Evolutionary conservation across 148 eudicot species (phyloP).

Genomic region (Silene conica): DNA sequence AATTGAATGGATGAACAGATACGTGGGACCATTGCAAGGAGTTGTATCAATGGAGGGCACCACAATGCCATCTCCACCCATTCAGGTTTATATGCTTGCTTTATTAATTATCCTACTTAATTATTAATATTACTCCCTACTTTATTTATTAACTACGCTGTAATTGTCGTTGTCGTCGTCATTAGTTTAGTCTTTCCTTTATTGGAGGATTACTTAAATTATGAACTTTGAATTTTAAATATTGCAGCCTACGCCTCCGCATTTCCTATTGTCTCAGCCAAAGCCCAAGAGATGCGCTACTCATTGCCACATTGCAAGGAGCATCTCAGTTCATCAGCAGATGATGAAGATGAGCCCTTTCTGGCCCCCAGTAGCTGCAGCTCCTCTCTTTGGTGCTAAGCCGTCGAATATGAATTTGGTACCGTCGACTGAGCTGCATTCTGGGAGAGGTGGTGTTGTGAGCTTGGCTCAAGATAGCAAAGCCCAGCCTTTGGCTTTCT

Average conservation of each 20-base stretch:
- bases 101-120: conserved; percentile 4
- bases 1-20: conserved; percentile 41
- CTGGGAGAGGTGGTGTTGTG: conserved; percentile 37
- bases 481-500: conserved; percentile 46
- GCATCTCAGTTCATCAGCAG: conserved; percentile 65
- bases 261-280: conserved; percentile 57
- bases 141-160: neutral
- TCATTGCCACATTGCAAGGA: conserved; percentile 76
- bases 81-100: conserved; percentile 44
- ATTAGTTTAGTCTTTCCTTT: neutral
- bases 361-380: conserved; percentile 58
- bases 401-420: conserved; percentile 58
- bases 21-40: conserved; percentile 94
- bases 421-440: conserved; percentile 63
- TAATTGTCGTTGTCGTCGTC: conserved; percentile 1
- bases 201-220: neutral
- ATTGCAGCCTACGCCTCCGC: conserved; percentile 49
- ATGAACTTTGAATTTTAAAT: neutral
- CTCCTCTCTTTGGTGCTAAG: conserved; percentile 67
- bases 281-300: conserved; percentile 82
- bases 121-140: neutral
- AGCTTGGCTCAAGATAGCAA: conserved; percentile 49
- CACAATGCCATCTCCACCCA: conserved; percentile 63
- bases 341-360: conserved; percentile 74
- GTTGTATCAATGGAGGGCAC: conserved; percentile 86